Evolutionary conservation across 495 filamentous ascomycete species (phyloP), one percentile per base, ranked within the genome.

Genomic region (Aspergillus coremiiformis): DNA sequence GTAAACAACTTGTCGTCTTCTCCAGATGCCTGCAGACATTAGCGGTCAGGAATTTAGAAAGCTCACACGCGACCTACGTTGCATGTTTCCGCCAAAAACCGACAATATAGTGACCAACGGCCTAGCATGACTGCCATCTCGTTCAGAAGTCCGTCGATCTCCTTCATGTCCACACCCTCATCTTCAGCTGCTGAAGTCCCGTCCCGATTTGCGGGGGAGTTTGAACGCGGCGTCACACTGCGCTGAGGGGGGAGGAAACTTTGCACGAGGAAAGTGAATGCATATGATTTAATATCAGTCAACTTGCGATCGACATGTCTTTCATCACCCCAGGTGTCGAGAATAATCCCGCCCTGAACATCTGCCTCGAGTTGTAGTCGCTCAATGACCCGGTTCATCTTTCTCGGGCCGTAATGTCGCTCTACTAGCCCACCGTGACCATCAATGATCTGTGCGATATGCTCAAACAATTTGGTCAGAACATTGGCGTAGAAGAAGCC

Each of bases 321-420:
- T 63, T 97, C 93, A 56, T 98, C 93, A 45, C 83, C 80, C 89
- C 91, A 98, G 19, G 91, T 93, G 66, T 98, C 93, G 23, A 98
- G 69, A 32, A 98, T 82, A 56, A 97, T 95, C 50, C 93, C 94
- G n/a, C 93, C 93, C 71, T 97, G 94, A 24, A 95, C 84, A 69
- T 98, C 93, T 8, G 88, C 91, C 68, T 98, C 93, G 35, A 91
- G 76, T 67, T 98, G 94, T 42, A 98, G 69, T 46, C 89, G 79
- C 69, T 96, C 90, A 63, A 97, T 90, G 49, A 98, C 94, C 60
- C 83, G 90, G n/a, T 86, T 81, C 94, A 97, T 97, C 71, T 85
- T 90, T 29, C 92, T 86, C 17, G 73, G 68, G 0, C 93, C 93
- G 64, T 98, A 98, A 68, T 97, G 92, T 35, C 86, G 82, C 69